These are phyloP conservation scores for Solanum chacoense DNA, from an alignment of 305 asterid genomes.

Conservation along the genomic window DNA sequence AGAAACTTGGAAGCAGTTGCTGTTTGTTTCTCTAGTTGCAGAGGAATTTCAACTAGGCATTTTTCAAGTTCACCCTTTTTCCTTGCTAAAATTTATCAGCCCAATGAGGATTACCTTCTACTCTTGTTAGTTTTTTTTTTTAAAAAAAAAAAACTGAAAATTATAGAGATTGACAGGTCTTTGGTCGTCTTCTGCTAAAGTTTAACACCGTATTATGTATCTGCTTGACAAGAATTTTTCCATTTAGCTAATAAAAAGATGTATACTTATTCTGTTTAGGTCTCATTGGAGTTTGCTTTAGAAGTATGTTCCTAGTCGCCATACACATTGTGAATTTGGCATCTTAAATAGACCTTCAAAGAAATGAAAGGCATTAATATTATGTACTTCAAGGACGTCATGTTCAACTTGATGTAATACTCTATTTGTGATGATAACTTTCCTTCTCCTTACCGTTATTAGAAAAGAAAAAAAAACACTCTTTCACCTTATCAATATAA, in stretches of 20 bases:
- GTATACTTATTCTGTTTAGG: background rate
- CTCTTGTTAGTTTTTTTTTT: background rate
- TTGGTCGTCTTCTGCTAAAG: background rate
- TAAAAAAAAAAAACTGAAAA: background rate
- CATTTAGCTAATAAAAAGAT: background rate
- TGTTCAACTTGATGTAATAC: background rate
- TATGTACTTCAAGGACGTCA: background rate
- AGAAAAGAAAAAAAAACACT: background rate
- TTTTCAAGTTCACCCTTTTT: background rate
- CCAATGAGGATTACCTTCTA: background rate
- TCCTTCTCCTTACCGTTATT: background rate
- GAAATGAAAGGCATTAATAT: background rate
- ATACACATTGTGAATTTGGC: background rate
- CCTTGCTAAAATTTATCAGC: background rate
- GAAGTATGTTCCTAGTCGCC: background rate
- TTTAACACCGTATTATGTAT: background rate
- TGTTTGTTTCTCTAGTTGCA: background rate
- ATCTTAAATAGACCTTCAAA: background rate
- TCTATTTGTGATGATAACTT: background rate
- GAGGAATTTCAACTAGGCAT: background rate
- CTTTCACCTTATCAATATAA: background rate
- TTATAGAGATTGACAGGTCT: background rate
- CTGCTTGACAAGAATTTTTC: background rate
- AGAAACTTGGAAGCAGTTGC: background rate
- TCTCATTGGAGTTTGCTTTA: background rate